A percentile compares a stretch with the other conserved stretches of the same genome.
Conservation (phyloP, 2,329 filamentous ascomycete species). For the Arthrobotrys entomopaga region DNA sequence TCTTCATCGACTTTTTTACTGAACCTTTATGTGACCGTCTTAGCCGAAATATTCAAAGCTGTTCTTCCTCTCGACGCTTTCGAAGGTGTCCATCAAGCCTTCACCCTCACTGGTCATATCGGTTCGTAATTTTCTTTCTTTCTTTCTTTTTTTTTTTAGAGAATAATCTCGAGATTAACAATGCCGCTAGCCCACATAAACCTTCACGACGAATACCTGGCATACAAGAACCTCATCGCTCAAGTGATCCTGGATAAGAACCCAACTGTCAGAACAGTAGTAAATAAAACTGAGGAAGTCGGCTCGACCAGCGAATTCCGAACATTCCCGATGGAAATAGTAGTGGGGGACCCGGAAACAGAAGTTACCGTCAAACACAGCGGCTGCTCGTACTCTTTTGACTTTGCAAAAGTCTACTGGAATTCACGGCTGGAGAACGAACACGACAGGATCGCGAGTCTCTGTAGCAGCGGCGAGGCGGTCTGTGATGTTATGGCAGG, state of each 20-base stretch:
- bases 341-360: conserved; percentile 82
- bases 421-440: conserved; percentile 91
- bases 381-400: conserved; percentile 86
- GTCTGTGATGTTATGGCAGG: conserved; percentile 98
- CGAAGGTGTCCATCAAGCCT: conserved; percentile 75
- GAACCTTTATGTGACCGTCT: conserved; percentile 17
- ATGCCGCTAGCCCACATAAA: conserved; percentile 80
- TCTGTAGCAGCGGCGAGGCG: conserved; percentile 84
- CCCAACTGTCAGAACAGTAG: conserved; percentile 80
- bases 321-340: conserved; percentile 91
- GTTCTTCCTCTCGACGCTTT: conserved; percentile 84
- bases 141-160: conserved; percentile 12
- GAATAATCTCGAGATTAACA: not conserved
- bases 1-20: conserved; percentile 1
- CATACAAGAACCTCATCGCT: conserved; percentile 86
- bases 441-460: conserved; percentile 78
- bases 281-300: conserved; percentile 93
- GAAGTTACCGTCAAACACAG: conserved; percentile 85
- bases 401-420: conserved; percentile 98
- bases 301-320: conserved; percentile 85
- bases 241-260: conserved; percentile 92
- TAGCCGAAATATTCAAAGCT: conserved; percentile 73
- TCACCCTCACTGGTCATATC: conserved; percentile 88
- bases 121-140: conserved; percentile 65
- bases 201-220: conserved; percentile 81